phyloP scores from a whole-genome alignment of 805 yeast genomes.

The Debaryomyces maramus region DNA sequence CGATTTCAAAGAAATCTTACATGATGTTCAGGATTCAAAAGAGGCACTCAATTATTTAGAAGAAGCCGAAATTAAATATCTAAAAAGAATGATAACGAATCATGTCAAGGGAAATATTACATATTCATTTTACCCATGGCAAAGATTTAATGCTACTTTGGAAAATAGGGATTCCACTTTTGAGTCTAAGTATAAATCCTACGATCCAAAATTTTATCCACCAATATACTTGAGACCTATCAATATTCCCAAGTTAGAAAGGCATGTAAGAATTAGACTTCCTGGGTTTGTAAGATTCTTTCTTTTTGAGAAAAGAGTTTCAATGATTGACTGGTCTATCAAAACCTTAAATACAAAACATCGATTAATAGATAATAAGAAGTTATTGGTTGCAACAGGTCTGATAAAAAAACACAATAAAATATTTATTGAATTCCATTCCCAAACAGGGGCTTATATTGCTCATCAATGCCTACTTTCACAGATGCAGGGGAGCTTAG shows the following conservation, averaged over 20 bases:
- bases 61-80: constrained; percentile 15
- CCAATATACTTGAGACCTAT: constrained; percentile 26
- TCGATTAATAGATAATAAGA: constrained; percentile 19
- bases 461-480: constrained; percentile 60
- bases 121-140: neutral
- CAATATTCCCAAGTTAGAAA: constrained; percentile 20
- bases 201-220: constrained; percentile 27
- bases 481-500: constrained; percentile 42
- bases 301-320: constrained; percentile 18
- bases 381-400: constrained; percentile 16
- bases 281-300: constrained; percentile 32
- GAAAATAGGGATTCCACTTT: neutral
- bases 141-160: neutral
- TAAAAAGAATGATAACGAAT: neutral
- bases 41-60: constrained; percentile 32
- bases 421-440: constrained; percentile 63
- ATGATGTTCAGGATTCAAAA: constrained; percentile 20
- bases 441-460: constrained; percentile 57
- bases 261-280: constrained; percentile 19
- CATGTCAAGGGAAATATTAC: no score
- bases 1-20: constrained; percentile 22
- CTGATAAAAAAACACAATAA: constrained; percentile 34
- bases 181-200: constrained; percentile 3
- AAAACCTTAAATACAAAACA: constrained; percentile 15
- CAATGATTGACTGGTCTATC: constrained; percentile 30